Base-by-base conservation (phyloP, 2,329 filamentous ascomycete species). In the Aschersonia sp. region DNA sequence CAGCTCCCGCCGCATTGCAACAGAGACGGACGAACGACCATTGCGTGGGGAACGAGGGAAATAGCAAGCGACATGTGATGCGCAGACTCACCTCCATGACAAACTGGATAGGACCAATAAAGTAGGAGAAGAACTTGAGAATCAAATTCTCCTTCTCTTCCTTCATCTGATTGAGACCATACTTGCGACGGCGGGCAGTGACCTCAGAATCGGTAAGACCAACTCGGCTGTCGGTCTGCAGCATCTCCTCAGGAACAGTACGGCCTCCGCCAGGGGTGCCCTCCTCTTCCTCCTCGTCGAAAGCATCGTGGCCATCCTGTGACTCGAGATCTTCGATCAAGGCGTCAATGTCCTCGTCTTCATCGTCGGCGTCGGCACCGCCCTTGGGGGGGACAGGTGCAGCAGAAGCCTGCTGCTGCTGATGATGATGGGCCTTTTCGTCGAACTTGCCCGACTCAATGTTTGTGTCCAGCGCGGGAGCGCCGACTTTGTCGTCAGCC, bases 51-150 rank as follows among this genome's bases (percentile, higher is more conserved):
- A n/a, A 42, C 14, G 40, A 9, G 40, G 9, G n/a, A 5, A 32
- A 4, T 14, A 22, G 42, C 33, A 5, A 46, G 5, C 39, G 6
- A 11, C 22, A 14, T n/a, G 33, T 14, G 31, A 30, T 12, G 30
- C 30, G 30, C 49, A 47, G 30, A 66, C 78, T 61, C 64, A 83
- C 83, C 80, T 90, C 85, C 87, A 94, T 94, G 63, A 94, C 87
- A 67, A 90, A 90, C 64, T 94, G 87, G 55, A 94, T 90, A 30
- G 88, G 88, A 55, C 88, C 88, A 48, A 92, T 72, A 65, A 94
- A 94, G 71, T 85, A 92, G 57, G 76, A 73, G 59, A 79, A 66
- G 67, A 94, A 94, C 72, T 94, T 92, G 59, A 92, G 74, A 51
- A 89, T 67, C 50, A 88, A 60, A 60, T 89, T 94, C 68, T 88